Evolutionary conservation across 805 yeast genomes (phyloP).

Genomic region (Saccharomycopsis amapae): DNA sequence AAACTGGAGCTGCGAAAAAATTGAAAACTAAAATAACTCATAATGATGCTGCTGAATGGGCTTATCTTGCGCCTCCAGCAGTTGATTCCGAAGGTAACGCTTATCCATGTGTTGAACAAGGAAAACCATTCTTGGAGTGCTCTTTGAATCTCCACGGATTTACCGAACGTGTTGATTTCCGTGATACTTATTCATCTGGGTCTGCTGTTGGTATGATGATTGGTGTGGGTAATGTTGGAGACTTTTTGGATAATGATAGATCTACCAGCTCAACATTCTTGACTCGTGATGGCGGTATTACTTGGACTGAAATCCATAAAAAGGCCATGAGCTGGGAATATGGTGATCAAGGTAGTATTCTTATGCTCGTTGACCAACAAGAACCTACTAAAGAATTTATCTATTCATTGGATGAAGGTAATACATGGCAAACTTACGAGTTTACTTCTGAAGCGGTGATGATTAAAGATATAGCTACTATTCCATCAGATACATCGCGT

Average conservation of each 20-base stretch:
- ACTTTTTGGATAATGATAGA: conserved; percentile 37
- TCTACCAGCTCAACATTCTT: conserved; percentile 60
- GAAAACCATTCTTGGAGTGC: conserved; percentile 49
- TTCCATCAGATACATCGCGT: conserved; percentile 84
- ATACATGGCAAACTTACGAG: conserved; percentile 59
- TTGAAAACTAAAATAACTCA: conserved; percentile 71
- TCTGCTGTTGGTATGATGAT: conserved; percentile 85
- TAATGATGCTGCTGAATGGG: conserved; percentile 91
- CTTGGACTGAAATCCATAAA: conserved; percentile 74
- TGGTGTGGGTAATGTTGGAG: conserved; percentile 93
- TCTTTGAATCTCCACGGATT: conserved; percentile 83
- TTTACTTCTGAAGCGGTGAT: conserved; percentile 51
- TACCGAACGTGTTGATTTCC: conserved; percentile 75
- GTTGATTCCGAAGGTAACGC: conserved; percentile 53
- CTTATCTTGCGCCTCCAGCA: conserved; percentile 59
- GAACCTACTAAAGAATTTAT: conserved; percentile 50
- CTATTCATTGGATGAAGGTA: conserved; percentile 77
- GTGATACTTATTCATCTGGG: conserved; percentile 82
- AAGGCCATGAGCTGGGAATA: conserved; percentile 89
- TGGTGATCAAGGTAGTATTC: conserved; percentile 89
- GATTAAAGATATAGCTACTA: conserved; percentile 74
- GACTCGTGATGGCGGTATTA: conserved; percentile 83
- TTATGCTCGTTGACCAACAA: conserved; percentile 59
- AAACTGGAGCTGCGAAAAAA: conserved; percentile 37
- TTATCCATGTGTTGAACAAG: conserved; percentile 43